Evolutionary conservation across 1,139 yeast genomes (phyloP).

Genomic region (Sugiyamaella sp.): DNA sequence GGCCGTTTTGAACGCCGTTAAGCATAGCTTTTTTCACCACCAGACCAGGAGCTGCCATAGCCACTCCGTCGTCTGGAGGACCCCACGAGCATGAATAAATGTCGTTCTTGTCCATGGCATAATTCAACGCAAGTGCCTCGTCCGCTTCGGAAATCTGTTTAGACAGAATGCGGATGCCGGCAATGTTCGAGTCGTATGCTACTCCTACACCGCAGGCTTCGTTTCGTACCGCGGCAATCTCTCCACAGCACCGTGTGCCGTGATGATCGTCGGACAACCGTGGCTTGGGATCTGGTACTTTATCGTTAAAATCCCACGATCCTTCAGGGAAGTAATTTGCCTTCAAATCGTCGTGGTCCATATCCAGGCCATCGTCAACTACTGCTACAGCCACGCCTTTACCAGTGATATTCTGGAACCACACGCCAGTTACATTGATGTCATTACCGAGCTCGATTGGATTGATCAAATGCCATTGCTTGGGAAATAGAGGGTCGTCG

Average conservation of each 20-base stretch:
- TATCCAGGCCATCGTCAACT: constrained; percentile 94
- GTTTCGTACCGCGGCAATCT: constrained; percentile 83
- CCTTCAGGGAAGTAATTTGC: constrained; percentile 74
- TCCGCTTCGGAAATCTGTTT: constrained; percentile 80
- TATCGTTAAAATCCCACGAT: constrained; percentile 88
- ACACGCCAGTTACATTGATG: constrained; percentile 81
- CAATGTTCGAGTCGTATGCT: constrained; percentile 80
- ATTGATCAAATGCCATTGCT: constrained; percentile 92
- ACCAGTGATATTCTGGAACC: constrained; percentile 85
- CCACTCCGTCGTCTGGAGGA: constrained; percentile 88
- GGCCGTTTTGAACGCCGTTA: constrained; percentile 83
- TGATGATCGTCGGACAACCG: constrained; percentile 82
- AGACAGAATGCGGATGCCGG: constrained; percentile 88
- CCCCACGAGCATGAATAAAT: constrained; percentile 99
- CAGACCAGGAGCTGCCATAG: constrained; percentile 81
- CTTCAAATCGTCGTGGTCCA: constrained; percentile 69
- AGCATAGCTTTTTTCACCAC: constrained; percentile 80
- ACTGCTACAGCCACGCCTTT: constrained; percentile 77
- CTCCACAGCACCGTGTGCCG: constrained; percentile 99
- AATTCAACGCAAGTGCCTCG: constrained; percentile 86
- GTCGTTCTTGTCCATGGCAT: constrained; percentile 77
- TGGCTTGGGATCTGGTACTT: constrained; percentile 76
- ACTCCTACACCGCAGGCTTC: constrained; percentile 94
- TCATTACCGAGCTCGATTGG: constrained; percentile 75
- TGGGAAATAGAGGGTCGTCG: constrained; percentile 73